Base-by-base conservation (phyloP, 2,329 filamentous ascomycete species). In the Fusarium pilosicola region DNA sequence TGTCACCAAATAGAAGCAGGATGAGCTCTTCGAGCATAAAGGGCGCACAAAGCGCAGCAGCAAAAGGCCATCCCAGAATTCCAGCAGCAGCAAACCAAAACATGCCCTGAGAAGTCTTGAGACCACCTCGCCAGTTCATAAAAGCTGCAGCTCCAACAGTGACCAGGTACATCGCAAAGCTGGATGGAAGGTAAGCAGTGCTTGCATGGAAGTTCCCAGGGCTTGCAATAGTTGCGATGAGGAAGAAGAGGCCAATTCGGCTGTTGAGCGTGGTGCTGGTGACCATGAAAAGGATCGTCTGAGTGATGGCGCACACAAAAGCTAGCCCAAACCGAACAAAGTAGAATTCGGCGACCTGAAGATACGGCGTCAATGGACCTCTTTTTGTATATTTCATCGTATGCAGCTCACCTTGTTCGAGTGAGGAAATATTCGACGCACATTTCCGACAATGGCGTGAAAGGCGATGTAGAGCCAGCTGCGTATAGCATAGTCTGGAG, bases 151-250 rank as follows among this genome's bases (percentile, higher is more conserved):
- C 90, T 17, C 95, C 96, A 13, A 98, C 86, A 88, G 96, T 96
- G 20, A 90, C 91, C 68, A 91, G 93, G 81, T 97, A 98, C 96
- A 99, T 99, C 79, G 96, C 93, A 79, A 99, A 99, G 81, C 93
- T 97, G 14, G 95, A 97, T 1, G 96, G 96, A 10, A 99, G 86
- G 79, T 94, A 98, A 11, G 96, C 91, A 4, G 93, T 89, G 65
- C 94, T 94, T 9, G 96, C 93, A 82, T 98, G 94, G 80, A 97
- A 98, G 88, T 97, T 97, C 48, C 96, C 96, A 0, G 96, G 94
- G 70, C 93, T 97, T 65, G 92, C 91, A 56, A 94, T 85, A 68
- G 93, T 91, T 48, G 93, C 90, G 70, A 96, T 85, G 68, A 97
- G 84, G 82, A 97, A 98, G 79, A 97, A 90, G 9, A 97, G 85